Percentiles rank a stretch among this genome's conserved stretches.
Evolutionary conservation across 1,284 basidiomycete genomes (phyloP).

Genomic region (Cutaneotrichosporon sp.): DNA sequence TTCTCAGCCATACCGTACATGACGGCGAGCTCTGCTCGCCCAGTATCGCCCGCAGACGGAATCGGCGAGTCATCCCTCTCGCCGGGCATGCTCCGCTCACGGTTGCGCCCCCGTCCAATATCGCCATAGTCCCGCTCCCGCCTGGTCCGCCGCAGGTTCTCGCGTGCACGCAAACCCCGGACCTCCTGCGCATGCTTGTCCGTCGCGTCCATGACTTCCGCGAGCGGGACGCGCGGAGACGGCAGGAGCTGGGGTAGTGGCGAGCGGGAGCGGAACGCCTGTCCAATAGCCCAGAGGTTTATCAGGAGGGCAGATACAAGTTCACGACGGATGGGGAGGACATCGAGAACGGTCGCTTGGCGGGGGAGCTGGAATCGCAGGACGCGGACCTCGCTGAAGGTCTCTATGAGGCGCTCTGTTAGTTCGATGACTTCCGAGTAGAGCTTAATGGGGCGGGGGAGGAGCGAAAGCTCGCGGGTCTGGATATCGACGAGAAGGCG

Average conservation of each 20-base stretch:
- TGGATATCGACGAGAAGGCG: slow-evolving; percentile 42
- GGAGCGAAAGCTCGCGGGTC: slow-evolving; percentile 48
- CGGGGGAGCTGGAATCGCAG: slow-evolving; percentile 47
- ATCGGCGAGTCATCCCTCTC: no score
- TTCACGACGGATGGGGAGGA: slow-evolving; percentile 50
- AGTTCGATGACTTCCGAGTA: slow-evolving; percentile 48
- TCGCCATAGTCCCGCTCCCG: no score
- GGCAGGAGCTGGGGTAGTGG: slow-evolving; percentile 53
- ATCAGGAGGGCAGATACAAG: slow-evolving; percentile 50
- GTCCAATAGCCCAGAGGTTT: slow-evolving; percentile 49
- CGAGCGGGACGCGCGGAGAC: slow-evolving; percentile 45
- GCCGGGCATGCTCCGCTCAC: no score
- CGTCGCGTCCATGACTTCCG: slow-evolving; percentile 39
- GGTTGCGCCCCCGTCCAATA: no score
- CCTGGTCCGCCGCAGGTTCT: slow-evolving; percentile 9
- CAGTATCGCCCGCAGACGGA: slow-evolving; percentile 4
- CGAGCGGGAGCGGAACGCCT: slow-evolving; percentile 48
- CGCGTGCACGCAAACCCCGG: slow-evolving; percentile 10
- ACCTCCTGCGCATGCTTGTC: slow-evolving; percentile 37
- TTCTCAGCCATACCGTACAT: slow-evolving; percentile 49
- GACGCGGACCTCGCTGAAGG: slow-evolving; percentile 46
- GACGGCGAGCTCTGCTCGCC: slow-evolving; percentile 35
- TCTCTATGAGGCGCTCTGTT: slow-evolving; percentile 44
- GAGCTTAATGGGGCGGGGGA: slow-evolving; percentile 49
- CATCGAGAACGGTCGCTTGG: slow-evolving; percentile 49